A percentile compares a stretch with the other conserved stretches of the same genome.
Conservation (phyloP, 148 eudicot genomes). For the Chenopodium formosanum region DNA sequence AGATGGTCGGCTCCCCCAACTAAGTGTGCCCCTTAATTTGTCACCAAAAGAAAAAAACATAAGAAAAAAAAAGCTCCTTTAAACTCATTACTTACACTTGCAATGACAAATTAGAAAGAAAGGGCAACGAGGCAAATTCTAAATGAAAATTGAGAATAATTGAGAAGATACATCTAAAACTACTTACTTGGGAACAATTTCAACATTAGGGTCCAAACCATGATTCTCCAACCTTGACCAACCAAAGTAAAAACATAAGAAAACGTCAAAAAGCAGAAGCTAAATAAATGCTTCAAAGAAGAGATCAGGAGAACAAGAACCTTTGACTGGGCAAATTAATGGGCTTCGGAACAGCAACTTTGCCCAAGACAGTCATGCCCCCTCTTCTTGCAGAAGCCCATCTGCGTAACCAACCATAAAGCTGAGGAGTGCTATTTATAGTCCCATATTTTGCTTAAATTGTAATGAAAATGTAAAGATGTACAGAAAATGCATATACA, state of each 20-base stretch:
- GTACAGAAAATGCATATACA: neutral
- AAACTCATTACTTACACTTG: neutral
- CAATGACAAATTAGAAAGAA: slow-evolving; percentile 3
- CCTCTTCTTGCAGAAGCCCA: slow-evolving; percentile 88
- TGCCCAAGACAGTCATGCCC: slow-evolving; percentile 95
- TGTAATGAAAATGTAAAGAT: neutral
- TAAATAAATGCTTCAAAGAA: slow-evolving; percentile 15
- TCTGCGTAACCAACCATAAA: slow-evolving; percentile 41
- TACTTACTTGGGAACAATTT: slow-evolving; percentile 99
- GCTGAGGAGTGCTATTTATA: neutral
- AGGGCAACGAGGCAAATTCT: neutral
- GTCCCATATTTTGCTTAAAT: neutral
- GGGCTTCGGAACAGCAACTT: slow-evolving; percentile 98
- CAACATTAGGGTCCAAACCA: slow-evolving; percentile 91
- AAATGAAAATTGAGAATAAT: neutral
- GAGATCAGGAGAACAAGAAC: slow-evolving; percentile 35
- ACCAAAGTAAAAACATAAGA: slow-evolving; percentile 24
- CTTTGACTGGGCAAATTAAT: slow-evolving; percentile 95
- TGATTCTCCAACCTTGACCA: slow-evolving; percentile 90
- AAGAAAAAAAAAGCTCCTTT: neutral
- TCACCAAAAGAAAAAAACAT: neutral
- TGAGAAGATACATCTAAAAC: slow-evolving; percentile 4
- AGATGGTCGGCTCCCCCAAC: slow-evolving; percentile 90
- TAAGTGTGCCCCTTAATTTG: slow-evolving; percentile 70
- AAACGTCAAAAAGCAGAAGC: slow-evolving; percentile 27